These are phyloP conservation scores for Arthroderma sp. DNA, from an alignment of 2,329 filamentous ascomycete genomes.

Conservation along the genomic window DNA sequence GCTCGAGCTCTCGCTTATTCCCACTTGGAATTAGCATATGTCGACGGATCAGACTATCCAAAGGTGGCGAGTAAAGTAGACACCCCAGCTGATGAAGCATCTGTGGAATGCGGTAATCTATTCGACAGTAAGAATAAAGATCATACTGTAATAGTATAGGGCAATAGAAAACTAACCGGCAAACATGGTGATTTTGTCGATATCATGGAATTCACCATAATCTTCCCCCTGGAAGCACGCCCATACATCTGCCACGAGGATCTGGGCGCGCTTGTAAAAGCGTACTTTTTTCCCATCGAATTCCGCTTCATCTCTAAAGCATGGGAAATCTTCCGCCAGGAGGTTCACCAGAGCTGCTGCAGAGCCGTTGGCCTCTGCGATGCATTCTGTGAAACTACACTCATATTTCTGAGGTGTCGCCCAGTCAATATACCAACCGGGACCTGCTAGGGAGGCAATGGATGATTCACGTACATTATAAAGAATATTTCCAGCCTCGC, in stretches of 20 bases:
- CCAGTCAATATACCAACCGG: background rate
- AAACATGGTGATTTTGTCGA: constrained; percentile 96
- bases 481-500: constrained; percentile 70
- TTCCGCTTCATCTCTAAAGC: constrained; percentile 67
- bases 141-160: background rate
- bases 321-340: constrained; percentile 65
- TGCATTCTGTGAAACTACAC: constrained; percentile 58
- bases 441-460: background rate
- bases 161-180: constrained; percentile 39
- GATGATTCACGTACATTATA: constrained; percentile 45
- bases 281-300: constrained; percentile 67
- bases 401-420: constrained; percentile 51
- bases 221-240: constrained; percentile 76
- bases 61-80: constrained; percentile 66
- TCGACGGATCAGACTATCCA: constrained; percentile 56
- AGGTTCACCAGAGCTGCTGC: constrained; percentile 77
- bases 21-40: constrained; percentile 56
- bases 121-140: background rate
- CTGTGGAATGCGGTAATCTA: constrained; percentile 89
- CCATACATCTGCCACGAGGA: constrained; percentile 92
- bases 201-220: constrained; percentile 74
- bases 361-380: constrained; percentile 61
- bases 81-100: constrained; percentile 75
- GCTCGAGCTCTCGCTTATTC: constrained; percentile 67
- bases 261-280: constrained; percentile 88